Conservation (phyloP, 768 basidiomycete genomes). For the Scleroderma bovista region DNA sequence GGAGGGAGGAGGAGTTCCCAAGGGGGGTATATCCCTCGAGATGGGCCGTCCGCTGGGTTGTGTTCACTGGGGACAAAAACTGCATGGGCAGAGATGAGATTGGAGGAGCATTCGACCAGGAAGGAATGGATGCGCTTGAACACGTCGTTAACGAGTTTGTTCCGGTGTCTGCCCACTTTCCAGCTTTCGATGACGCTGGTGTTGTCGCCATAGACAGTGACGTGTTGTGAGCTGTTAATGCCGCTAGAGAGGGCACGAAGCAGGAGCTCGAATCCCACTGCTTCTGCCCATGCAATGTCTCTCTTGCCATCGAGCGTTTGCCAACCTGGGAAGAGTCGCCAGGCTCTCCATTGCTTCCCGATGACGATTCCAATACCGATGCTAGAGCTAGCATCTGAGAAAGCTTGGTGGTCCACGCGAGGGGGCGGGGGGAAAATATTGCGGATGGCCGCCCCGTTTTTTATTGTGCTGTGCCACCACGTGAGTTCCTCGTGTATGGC, state of each 20-base stretch:
- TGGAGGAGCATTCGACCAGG: background rate
- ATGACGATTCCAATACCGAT: conserved; percentile 9
- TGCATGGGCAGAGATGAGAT: conserved; percentile 3
- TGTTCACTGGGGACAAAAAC: conserved; percentile 1
- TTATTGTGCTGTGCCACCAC: background rate
- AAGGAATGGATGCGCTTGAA: conserved; percentile 4
- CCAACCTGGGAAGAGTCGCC: conserved; percentile 12
- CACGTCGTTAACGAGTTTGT: conserved; percentile 6
- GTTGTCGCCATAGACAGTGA: conserved; percentile 11
- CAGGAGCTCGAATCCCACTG: conserved; percentile 12
- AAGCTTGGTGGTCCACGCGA: background rate
- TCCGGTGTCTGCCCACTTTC: conserved; percentile 3
- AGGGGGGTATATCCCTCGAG: conserved; percentile 6
- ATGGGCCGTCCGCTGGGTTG: conserved; percentile 19
- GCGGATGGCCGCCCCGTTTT: background rate
- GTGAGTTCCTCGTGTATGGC: background rate
- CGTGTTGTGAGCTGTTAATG: background rate
- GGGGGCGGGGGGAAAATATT: conserved; percentile 6
- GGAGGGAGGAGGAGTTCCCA: conserved; percentile 6
- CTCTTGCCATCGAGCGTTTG: background rate
- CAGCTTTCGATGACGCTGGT: conserved; percentile 10
- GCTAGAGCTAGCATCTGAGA: conserved; percentile 6
- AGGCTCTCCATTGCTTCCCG: conserved; percentile 2
- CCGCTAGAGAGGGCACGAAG: background rate
- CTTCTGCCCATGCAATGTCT: conserved; percentile 16